A percentile compares a stretch with the other conserved stretches of the same genome.
phyloP scores from a whole-genome alignment of 1,284 basidiomycete genomes.

The Puccinia horiana region DNA sequence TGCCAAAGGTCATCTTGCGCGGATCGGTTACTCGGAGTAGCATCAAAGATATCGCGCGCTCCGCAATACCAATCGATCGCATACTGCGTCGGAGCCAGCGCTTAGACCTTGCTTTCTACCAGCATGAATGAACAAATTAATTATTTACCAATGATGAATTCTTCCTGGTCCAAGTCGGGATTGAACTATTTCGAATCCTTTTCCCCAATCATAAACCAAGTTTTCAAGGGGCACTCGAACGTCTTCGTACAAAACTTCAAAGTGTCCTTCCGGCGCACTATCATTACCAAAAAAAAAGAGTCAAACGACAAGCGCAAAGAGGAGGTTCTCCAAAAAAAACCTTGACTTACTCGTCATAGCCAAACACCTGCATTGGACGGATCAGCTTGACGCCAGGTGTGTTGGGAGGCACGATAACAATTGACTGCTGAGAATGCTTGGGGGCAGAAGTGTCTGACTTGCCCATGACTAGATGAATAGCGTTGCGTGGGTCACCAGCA shows the following conservation, averaged over 20 bases:
- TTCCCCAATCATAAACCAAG: constrained; percentile 86
- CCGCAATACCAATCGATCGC: constrained; percentile 88
- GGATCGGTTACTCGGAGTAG: constrained; percentile 90
- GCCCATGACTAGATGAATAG: constrained; percentile 88
- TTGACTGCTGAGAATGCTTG: constrained; percentile 79
- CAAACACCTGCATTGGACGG: constrained; percentile 78
- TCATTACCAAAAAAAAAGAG: constrained; percentile 63
- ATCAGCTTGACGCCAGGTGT: constrained; percentile 83
- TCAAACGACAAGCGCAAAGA: constrained; percentile 90
- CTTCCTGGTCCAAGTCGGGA: constrained; percentile 94
- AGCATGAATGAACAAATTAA: background rate
- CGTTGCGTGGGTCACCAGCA: constrained; percentile 87
- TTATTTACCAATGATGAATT: constrained; percentile 77
- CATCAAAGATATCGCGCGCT: constrained; percentile 81
- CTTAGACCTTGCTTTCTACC: background rate
- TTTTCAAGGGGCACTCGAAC: constrained; percentile 82
- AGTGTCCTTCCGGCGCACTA: constrained; percentile 71
- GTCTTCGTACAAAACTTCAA: constrained; percentile 90
- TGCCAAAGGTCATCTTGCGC: constrained; percentile 87
- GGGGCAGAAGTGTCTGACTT: constrained; percentile 66
- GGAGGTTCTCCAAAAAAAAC: background rate
- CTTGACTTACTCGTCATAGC: constrained; percentile 54
- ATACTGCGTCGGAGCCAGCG: constrained; percentile 62
- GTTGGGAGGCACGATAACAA: constrained; percentile 87
- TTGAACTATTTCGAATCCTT: constrained; percentile 96